Conservation (phyloP, 495 filamentous ascomycete genomes). For the Penicillium canescens region DNA sequence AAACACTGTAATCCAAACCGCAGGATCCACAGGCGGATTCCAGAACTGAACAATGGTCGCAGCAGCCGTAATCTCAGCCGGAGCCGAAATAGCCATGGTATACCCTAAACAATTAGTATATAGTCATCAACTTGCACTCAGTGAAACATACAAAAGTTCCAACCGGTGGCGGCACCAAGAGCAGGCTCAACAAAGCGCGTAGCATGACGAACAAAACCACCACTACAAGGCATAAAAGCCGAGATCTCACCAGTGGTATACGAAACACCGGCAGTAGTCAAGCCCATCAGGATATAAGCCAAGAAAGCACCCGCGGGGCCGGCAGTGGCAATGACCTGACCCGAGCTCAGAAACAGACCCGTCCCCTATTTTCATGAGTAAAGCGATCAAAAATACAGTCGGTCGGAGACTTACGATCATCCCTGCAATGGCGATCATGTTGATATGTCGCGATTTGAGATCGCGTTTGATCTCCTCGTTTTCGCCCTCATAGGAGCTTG, state of each 20-base stretch:
- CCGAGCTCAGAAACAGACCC: slow-evolving; percentile 42
- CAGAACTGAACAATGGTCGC: slow-evolving; percentile 53
- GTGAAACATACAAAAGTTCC: slow-evolving; percentile 24
- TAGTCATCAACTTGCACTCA: slow-evolving; percentile 5
- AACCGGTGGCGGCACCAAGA: slow-evolving; percentile 28
- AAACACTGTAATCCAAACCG: slow-evolving; percentile 47
- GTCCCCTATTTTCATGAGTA: slow-evolving; percentile 5
- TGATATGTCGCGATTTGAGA: slow-evolving; percentile 26
- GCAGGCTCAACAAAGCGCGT: slow-evolving; percentile 30
- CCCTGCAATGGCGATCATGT: slow-evolving; percentile 23
- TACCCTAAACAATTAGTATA: slow-evolving; percentile 4
- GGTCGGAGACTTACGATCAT: slow-evolving; percentile 17
- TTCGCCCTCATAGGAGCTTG: background rate
- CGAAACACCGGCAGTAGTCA: slow-evolving; percentile 16
- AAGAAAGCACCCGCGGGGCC: slow-evolving; percentile 56
- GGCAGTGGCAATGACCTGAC: slow-evolving; percentile 54
- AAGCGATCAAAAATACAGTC: background rate
- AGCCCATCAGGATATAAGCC: slow-evolving; percentile 25
- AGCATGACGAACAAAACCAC: slow-evolving; percentile 25
- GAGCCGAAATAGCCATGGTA: slow-evolving; percentile 32
- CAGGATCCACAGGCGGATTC: slow-evolving; percentile 28
- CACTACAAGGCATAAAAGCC: slow-evolving; percentile 25
- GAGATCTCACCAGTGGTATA: slow-evolving; percentile 26
- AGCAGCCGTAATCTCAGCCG: slow-evolving; percentile 36
- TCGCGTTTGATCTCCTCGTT: slow-evolving; percentile 26